phyloP scores from a whole-genome alignment of 2,329 filamentous ascomycete genomes.

The Ceratocystis huliohia region DNA sequence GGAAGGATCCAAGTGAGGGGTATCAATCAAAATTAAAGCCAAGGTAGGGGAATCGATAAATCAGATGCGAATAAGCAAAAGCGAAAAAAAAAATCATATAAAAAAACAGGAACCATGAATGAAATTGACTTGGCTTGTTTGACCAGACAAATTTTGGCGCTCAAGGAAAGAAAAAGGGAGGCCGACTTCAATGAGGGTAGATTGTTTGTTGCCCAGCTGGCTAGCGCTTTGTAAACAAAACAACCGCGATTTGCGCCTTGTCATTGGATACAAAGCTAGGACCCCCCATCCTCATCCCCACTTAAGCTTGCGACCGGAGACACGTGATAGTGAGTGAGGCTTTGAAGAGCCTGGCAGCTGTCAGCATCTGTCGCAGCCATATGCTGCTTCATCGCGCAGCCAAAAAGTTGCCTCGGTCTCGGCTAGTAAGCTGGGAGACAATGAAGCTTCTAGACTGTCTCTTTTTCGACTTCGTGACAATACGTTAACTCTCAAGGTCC shows the following conservation, averaged over 20 bases:
- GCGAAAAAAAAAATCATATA: slow-evolving; percentile 1
- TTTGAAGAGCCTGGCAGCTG: neutral
- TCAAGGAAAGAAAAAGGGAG: neutral
- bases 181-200: neutral
- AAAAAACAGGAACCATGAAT: slow-evolving; percentile 2
- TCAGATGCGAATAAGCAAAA: neutral
- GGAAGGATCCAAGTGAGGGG: slow-evolving; percentile 3
- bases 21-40: neutral
- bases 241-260: slow-evolving; percentile 6
- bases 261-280: neutral
- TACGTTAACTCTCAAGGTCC: neutral
- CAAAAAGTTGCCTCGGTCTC: slow-evolving; percentile 10
- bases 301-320: neutral
- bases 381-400: neutral
- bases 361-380: neutral
- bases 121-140: neutral
- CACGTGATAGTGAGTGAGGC: neutral
- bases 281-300: neutral
- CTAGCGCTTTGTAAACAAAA: slow-evolving; percentile 16
- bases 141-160: neutral
- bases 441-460: neutral
- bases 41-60: slow-evolving; percentile 5
- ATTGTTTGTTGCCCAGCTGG: slow-evolving; percentile 1
- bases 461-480: neutral
- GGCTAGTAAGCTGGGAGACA: neutral